Conservation (phyloP, 2,329 filamentous ascomycete species). For the Colletotrichum acutatum region DNA sequence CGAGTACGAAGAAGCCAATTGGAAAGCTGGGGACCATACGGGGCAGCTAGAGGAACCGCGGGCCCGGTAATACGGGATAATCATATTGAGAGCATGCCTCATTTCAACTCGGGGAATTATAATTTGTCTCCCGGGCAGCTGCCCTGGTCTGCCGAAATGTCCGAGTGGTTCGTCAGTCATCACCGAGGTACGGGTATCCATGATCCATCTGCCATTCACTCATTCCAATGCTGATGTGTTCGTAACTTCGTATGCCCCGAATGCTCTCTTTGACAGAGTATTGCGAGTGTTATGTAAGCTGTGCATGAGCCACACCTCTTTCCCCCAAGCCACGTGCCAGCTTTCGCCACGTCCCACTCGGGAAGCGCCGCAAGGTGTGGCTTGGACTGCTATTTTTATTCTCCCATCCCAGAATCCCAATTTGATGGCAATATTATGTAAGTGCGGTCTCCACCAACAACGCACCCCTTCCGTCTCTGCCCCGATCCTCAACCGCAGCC, state of each 20-base stretch:
- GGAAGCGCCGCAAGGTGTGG: not conserved
- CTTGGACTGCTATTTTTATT: constrained; percentile 12
- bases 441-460: not conserved
- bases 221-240: too few species aligned
- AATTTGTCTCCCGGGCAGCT: not conserved
- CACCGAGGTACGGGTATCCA: not conserved
- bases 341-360: not conserved
- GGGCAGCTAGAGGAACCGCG: not conserved
- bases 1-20: not conserved
- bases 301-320: not conserved
- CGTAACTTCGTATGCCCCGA: too few species aligned
- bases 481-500: not conserved
- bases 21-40: not conserved
- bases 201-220: not conserved
- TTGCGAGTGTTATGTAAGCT: not conserved
- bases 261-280: not conserved
- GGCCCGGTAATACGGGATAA: not conserved
- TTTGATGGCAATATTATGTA: not conserved
- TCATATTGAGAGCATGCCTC: not conserved
- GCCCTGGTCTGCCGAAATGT: not conserved
- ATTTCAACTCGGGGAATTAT: not conserved
- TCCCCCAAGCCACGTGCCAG: not conserved
- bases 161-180: not conserved
- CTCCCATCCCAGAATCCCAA: not conserved
- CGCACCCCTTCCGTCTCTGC: too few species aligned